Base-by-base conservation (phyloP, 768 basidiomycete genomes). In the Naganishia friedmannii region DNA sequence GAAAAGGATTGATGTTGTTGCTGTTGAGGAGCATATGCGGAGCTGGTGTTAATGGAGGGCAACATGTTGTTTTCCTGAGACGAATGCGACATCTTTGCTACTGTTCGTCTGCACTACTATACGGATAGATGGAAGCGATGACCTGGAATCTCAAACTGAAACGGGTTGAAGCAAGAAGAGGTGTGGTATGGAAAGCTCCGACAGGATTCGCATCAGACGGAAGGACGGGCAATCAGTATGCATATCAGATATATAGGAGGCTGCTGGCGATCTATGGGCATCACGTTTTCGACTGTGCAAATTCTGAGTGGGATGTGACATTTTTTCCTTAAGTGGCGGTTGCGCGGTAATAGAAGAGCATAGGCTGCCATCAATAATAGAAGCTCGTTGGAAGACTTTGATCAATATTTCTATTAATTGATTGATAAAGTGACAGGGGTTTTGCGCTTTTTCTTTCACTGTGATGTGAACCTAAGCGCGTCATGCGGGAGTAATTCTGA, bases 121-220 rank as follows among this genome's bases (percentile, higher is more conserved):
- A 13, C 32, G 57, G 17, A 5, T 13, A 1, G 57, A 37, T 23
- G 37, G 57, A 58, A 58, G 32, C 57, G 57, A 58, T 39, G 32
- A 58, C 57, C 39, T 19, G 34, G n/a, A 37, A n/a, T 10, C 34
- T n/a, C n/a, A 37, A 58, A 21, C 31, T 23, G 34, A 58, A 37
- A 23, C 57, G 32, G 29, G 21, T 13, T 56, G 21, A 29, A 56
- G 32, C 17, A 56, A 31, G 28, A 34, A 19, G 54, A 37, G 57
- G 34, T 34, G 32, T 23, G 57, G 29, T 37, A 37, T 37, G 57
- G 57, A 58, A 58, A 58, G 31, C 57, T 34, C 34, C 15, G 37
- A 58, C 57, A 37, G 34, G 28, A 58, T 58, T 56, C 57, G 57
- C 57, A 58, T 58, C 57, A 58, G 34, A 31, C 34, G 7, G 39